phyloP scores from a whole-genome alignment of 1,139 yeast genomes.

The Pichia sp. region DNA sequence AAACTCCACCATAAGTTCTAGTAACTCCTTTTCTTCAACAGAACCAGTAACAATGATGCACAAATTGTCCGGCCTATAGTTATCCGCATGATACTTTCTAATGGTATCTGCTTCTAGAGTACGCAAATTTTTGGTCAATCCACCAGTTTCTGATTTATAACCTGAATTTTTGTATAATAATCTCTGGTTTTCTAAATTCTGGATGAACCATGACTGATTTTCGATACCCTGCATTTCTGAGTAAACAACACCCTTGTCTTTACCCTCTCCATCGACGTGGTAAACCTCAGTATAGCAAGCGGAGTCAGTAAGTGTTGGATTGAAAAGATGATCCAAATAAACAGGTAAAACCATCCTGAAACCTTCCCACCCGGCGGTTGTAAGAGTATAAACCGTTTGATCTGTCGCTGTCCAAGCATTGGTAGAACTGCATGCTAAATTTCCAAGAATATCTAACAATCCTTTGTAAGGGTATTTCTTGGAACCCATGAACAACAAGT shows the following conservation, averaged over 20 bases:
- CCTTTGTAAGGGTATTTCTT: slow-evolving; percentile 89
- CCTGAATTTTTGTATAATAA: slow-evolving; percentile 64
- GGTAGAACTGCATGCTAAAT: slow-evolving; percentile 77
- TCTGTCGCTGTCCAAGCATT: slow-evolving; percentile 98
- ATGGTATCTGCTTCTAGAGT: slow-evolving; percentile 69
- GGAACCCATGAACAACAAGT: slow-evolving; percentile 92
- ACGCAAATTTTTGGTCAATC: slow-evolving; percentile 73
- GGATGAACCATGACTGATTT: slow-evolving; percentile 68
- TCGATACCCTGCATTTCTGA: slow-evolving; percentile 97
- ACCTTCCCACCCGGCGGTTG: slow-evolving; percentile 97
- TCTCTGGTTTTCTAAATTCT: slow-evolving; percentile 61
- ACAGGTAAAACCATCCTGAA: slow-evolving; percentile 79
- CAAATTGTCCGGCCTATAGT: slow-evolving; percentile 81
- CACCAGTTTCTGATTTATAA: slow-evolving; percentile 93
- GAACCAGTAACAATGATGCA: slow-evolving; percentile 81
- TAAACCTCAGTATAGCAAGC: slow-evolving; percentile 94
- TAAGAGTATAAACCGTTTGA: slow-evolving; percentile 88
- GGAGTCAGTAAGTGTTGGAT: slow-evolving; percentile 83
- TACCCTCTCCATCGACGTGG: slow-evolving; percentile 85
- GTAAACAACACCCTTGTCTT: slow-evolving; percentile 95
- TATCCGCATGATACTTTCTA: slow-evolving; percentile 61
- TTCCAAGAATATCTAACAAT: slow-evolving; percentile 79
- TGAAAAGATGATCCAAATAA: slow-evolving; percentile 78
- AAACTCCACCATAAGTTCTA: slow-evolving; percentile 56
- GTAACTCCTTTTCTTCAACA: slow-evolving; percentile 66